These are phyloP conservation scores for Saccharomycopsis babjevae DNA, from an alignment of 805 yeast genomes.

Conservation along the genomic window DNA sequence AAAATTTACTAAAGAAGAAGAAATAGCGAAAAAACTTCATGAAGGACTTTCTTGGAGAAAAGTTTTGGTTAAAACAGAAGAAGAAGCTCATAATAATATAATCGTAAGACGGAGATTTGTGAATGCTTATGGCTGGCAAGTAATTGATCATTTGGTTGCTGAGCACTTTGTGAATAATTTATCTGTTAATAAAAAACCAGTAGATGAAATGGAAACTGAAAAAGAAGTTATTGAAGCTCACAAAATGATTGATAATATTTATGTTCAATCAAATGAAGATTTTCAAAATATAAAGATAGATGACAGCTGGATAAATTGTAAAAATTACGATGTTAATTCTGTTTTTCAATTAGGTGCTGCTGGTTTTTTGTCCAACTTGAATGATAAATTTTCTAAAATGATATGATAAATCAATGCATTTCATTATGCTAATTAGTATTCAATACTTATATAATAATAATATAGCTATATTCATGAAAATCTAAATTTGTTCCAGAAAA, in stretches of 20 bases:
- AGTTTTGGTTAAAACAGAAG: conserved; percentile 52
- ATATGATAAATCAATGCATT: neutral
- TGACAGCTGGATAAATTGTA: conserved; percentile 17
- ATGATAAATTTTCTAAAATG: conserved; percentile 17
- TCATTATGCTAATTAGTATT: neutral
- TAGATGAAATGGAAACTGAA: conserved; percentile 1
- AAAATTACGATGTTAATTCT: conserved; percentile 17
- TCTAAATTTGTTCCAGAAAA: no score
- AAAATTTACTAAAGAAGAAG: conserved; percentile 41
- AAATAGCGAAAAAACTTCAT: conserved; percentile 62
- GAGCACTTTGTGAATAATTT: conserved; percentile 40
- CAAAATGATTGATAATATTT: neutral
- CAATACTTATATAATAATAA: neutral
- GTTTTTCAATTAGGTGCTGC: conserved; percentile 17
- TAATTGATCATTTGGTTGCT: conserved; percentile 56
- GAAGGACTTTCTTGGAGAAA: conserved; percentile 62
- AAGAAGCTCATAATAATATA: conserved; percentile 73
- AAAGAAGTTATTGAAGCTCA: conserved; percentile 6
- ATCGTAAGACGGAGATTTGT: conserved; percentile 61
- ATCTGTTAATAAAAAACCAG: neutral
- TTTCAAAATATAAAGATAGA: neutral
- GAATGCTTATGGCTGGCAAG: conserved; percentile 81
- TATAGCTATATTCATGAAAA: no score
- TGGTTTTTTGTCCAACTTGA: conserved; percentile 16
- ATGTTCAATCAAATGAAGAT: neutral